Percentiles rank a stretch among this genome's conserved stretches.
Evolutionary conservation across 768 basidiomycete genomes (phyloP).

Genomic region (Serendipita sp.): DNA sequence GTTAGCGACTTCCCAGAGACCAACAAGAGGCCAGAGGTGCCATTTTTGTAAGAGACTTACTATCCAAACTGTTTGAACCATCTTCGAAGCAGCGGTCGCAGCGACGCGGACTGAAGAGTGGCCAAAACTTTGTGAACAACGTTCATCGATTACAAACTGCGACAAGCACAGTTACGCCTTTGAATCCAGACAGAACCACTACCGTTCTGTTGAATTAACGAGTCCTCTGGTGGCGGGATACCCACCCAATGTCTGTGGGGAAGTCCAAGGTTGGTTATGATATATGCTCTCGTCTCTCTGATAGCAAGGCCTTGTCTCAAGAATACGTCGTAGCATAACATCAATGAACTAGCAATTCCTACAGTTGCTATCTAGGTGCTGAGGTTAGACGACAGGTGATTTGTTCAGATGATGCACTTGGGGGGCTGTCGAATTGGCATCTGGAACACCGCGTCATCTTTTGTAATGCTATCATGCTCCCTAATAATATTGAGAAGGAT

Average conservation of each 20-base stretch:
- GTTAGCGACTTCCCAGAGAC: neutral
- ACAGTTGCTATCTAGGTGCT: no score
- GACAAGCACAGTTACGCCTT: neutral
- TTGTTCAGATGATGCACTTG: no score
- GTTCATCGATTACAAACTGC: neutral
- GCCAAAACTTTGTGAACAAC: neutral
- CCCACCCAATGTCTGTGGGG: no score
- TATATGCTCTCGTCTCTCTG: no score
- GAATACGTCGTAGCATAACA: no score
- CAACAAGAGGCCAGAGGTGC: neutral
- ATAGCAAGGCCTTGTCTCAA: no score
- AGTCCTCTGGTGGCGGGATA: neutral
- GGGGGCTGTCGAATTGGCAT: no score
- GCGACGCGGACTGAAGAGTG: neutral
- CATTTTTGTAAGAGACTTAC: neutral
- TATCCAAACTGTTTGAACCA: conserved; percentile 1
- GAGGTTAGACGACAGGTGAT: no score
- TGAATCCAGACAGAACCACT: neutral
- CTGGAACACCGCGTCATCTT: neutral
- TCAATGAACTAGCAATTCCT: no score
- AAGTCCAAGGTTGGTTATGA: no score
- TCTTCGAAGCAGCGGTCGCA: neutral
- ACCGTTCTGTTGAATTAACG: neutral
- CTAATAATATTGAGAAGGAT: neutral
- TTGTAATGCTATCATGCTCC: neutral